Base-by-base conservation (phyloP, 2,329 filamentous ascomycete genomes). In the Fusarium veterinarium region DNA sequence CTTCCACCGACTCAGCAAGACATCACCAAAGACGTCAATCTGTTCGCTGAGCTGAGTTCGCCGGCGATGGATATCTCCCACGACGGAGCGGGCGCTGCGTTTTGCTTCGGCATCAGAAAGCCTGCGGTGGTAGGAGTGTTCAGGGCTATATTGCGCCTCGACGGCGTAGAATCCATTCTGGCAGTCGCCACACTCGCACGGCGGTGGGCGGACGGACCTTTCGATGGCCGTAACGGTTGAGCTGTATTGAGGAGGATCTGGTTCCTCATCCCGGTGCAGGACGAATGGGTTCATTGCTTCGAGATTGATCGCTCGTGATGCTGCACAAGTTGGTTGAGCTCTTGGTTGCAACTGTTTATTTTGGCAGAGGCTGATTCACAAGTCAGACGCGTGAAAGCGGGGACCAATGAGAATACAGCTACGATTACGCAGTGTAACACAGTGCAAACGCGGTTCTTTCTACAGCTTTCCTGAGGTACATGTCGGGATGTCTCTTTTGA, bases 291-390 rank as follows among this genome's bases (percentile, higher is more conserved):
- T 33, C 31, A 33, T 33, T 4, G 12, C 13, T 13, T 13, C 12
- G 31, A 33, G 5, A 2, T 33, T 33, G 12, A 33, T 13, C 5
- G 31, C 12, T 12, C 11, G 31, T 13, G 31, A 31, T 31, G 10
- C 3, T 31, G 25, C 25, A 8, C 0, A 12, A 11, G 40, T 10
- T 10, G 25, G 9, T 30, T 20, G 19, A n/a, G 25, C 7, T 2
- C 7, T 31, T 0, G 20, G 31, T n/a, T 31, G 45, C 17, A 31
- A 31, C 1, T 6, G n/a, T 17, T 48, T 28, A 48, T n/a, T 31
- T 4, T 12, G 13, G 0, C 0, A 17, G 0, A 12, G 1, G 3
- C 13, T 31, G 7, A 7, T 0, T 31, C 0, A 48, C 19, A 20
- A 7, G 45, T 12, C 45, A n/a, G 7, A 2, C 2, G 45, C 14